Evolutionary conservation across 306 rosid species (phyloP).

Genomic region (Mucuna pruriens): DNA sequence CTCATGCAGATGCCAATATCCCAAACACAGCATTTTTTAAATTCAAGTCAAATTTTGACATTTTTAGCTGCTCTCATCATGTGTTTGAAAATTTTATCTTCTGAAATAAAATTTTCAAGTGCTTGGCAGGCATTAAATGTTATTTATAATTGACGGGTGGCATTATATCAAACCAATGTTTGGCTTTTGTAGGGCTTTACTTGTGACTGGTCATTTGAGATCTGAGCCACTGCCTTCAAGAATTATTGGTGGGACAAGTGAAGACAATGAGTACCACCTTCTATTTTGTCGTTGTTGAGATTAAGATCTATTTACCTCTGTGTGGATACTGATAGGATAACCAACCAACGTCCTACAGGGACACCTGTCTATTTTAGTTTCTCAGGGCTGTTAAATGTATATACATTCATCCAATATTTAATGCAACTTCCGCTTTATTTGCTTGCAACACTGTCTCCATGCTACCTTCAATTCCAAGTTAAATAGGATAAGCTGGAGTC

Average conservation of each 20-base stretch:
- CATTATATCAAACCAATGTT: constrained; percentile 9
- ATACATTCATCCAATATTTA: constrained; percentile 51
- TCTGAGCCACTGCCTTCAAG: constrained; percentile 5
- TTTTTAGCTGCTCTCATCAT: background rate
- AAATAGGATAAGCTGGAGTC: background rate
- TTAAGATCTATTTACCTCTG: constrained; percentile 29
- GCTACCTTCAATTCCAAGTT: constrained; percentile 1
- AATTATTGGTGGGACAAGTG: constrained; percentile 23
- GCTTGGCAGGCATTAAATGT: constrained; percentile 2
- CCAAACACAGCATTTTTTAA: background rate
- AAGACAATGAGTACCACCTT: constrained; percentile 7
- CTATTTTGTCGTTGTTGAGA: constrained; percentile 33
- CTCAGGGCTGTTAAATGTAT: constrained; percentile 49
- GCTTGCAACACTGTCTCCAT: background rate
- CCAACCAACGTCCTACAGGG: constrained; percentile 42
- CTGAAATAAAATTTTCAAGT: background rate
- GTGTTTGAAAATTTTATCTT: background rate
- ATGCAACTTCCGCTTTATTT: constrained; percentile 35
- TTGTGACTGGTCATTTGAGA: constrained; percentile 21
- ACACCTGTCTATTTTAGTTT: constrained; percentile 40
- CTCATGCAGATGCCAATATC: background rate
- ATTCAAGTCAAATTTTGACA: constrained; percentile 20
- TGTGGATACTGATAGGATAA: constrained; percentile 43
- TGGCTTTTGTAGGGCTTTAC: constrained; percentile 43
- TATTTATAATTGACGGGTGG: background rate